These are phyloP conservation scores for Diaporthe vexans DNA, from an alignment of 2,329 filamentous ascomycete genomes.

Conservation along the genomic window DNA sequence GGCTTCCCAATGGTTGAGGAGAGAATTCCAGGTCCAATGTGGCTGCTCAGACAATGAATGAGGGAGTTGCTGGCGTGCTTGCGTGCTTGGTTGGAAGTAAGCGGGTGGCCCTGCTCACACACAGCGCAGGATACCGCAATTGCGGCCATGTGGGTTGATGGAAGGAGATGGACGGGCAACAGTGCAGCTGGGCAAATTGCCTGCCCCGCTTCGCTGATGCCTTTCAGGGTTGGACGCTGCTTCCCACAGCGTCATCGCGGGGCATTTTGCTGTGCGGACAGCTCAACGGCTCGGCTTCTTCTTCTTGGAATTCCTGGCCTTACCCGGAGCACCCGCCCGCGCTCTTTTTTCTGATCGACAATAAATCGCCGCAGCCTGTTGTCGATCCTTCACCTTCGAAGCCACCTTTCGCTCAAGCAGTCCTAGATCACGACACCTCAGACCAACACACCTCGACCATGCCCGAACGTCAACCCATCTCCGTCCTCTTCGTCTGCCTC, in stretches of 20 bases:
- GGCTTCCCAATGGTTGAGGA: background rate
- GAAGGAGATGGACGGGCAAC: too few relatives aligned
- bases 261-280: constrained; percentile 16
- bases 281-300: constrained; percentile 18
- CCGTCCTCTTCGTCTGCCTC: constrained; percentile 93
- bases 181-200: constrained; percentile 24
- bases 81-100: background rate
- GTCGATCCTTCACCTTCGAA: background rate
- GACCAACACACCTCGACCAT: constrained; percentile 16
- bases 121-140: too few relatives aligned
- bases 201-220: constrained; percentile 16
- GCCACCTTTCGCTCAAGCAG: background rate
- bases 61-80: background rate
- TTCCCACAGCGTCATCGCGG: constrained; percentile 28
- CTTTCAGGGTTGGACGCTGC: constrained; percentile 28
- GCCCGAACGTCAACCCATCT: constrained; percentile 57
- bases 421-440: background rate
- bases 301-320: background rate
- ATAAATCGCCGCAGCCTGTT: constrained; percentile 25
- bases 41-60: background rate
- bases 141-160: too few relatives aligned
- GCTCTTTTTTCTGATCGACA: constrained; percentile 9
- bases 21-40: background rate
- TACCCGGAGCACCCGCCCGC: constrained; percentile 26
- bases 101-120: background rate